These are phyloP conservation scores for Tolypocladium sp. DNA, from an alignment of 2,329 filamentous ascomycete genomes.

Conservation along the genomic window DNA sequence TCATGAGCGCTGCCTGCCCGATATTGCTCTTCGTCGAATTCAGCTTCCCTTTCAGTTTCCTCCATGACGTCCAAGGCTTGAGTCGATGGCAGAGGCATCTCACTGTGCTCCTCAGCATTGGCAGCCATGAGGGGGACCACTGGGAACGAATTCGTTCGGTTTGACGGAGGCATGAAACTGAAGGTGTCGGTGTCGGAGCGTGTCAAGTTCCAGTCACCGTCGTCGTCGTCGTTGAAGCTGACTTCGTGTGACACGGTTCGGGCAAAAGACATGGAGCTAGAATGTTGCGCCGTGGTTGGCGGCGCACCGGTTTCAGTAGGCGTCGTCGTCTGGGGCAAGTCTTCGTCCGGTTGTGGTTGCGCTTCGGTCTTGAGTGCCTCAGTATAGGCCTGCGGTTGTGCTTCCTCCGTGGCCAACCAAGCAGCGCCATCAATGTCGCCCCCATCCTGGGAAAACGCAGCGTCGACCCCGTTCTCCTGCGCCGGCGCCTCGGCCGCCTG, in stretches of 20 bases:
- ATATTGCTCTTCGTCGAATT: conserved; percentile 29
- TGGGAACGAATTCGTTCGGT: conserved; percentile 57
- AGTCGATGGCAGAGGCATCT: conserved; percentile 34
- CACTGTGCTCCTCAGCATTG: conserved; percentile 15
- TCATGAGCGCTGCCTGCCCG: conserved; percentile 7
- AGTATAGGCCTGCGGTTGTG: conserved; percentile 5
- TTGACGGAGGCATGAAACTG: conserved; percentile 47
- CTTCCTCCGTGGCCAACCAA: conserved; percentile 14
- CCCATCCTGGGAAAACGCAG: conserved; percentile 2
- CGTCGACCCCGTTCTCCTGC: not conserved
- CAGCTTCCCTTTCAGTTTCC: conserved; percentile 39
- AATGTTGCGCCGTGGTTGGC: conserved; percentile 39
- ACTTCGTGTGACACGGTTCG: conserved; percentile 55
- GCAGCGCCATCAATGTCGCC: conserved; percentile 13
- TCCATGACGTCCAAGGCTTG: conserved; percentile 46
- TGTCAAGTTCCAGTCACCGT: conserved; percentile 46
- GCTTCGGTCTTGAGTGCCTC: conserved; percentile 6
- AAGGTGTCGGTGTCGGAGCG: conserved; percentile 48
- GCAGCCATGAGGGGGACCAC: conserved; percentile 35
- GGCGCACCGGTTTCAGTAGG: conserved; percentile 6
- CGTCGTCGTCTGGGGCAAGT: not conserved
- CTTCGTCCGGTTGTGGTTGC: not conserved
- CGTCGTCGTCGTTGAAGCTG: conserved; percentile 50
- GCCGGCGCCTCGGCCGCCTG: not conserved
- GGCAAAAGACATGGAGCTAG: conserved; percentile 54